Base-by-base conservation (phyloP, 192 early-diverging fungal species). In the Coemansia sp. region DNA sequence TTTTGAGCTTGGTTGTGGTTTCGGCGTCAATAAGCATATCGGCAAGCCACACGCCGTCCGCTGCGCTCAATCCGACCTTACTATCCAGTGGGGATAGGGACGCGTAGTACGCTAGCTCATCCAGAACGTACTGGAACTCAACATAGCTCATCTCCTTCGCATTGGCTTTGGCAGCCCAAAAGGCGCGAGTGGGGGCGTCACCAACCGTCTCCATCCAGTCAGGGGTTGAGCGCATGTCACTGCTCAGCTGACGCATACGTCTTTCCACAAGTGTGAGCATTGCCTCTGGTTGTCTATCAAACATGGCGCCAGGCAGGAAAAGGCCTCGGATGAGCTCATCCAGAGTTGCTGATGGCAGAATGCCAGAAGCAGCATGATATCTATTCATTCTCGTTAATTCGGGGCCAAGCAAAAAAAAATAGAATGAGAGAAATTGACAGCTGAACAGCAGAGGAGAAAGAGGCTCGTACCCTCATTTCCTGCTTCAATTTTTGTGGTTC, bases 191-290 rank as follows among this genome's bases (percentile, higher is more conserved):
- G 21, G 18, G 21, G 6, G 59, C 60, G 33, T 83, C 70, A 13
- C 72, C 50, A 36, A 70, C 38, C 59, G 70, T 75, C 25, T 69
- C 43, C 62, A 66, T 62, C 83, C 83, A 85, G 1, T 64, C 13
- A 1, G 77, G 69, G 18, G 79, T 76, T n/a, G 67, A 65, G 16
- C 76, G 73, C 23, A 85, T 76, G 20, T 62, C 56, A 25, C 69
- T 63, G 16, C 39, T 55, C 28, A 59, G 23, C 33, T 39, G 38
- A 3, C 23, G 28, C 20, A 61, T 61, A 1, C 59, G 38, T 21
- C 59, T 41, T 43, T 61, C 37, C 11, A 9, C 39, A 25, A 61
- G 18, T 4, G 35, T 59, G 16, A 9, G 1, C 35, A 55, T 26
- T 45, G 6, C 6, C 43, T 45, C 43, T 12, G 43, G 43, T 20